Conservation (phyloP, 2,329 filamentous ascomycete species). For the Penicillium sp. region DNA sequence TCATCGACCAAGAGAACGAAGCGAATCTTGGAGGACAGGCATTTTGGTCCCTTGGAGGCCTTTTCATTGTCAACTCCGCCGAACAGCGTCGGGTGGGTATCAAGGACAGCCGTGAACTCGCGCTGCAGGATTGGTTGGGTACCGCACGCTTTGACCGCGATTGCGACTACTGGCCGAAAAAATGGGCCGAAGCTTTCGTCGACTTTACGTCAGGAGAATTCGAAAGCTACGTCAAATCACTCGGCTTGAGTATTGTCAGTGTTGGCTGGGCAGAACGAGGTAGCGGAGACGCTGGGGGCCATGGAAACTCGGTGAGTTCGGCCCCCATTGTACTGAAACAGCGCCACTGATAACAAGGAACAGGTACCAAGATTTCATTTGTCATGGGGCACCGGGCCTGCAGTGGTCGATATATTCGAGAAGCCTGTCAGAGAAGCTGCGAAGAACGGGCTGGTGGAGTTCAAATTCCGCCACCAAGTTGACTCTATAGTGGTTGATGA, state of each 20-base stretch:
- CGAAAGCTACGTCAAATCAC: constrained; percentile 1
- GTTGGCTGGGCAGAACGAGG: constrained; percentile 2
- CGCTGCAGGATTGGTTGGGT: constrained; percentile 1
- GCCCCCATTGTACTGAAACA: background rate
- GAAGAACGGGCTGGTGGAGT: background rate
- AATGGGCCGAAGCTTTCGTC: constrained; percentile 2
- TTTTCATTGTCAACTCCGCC: background rate
- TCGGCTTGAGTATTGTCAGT: background rate
- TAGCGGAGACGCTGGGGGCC: background rate
- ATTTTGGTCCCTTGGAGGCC: constrained; percentile 1
- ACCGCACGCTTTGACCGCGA: constrained; percentile 1
- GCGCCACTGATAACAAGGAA: background rate
- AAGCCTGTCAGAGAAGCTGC: constrained; percentile 2
- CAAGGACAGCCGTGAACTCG: constrained; percentile 1
- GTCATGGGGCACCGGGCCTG: constrained; percentile 1
- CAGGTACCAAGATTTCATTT: constrained; percentile 3
- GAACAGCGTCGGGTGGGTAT: background rate
- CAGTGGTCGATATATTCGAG: background rate
- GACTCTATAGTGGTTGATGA: constrained; percentile 1
- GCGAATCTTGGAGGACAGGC: constrained; percentile 1
- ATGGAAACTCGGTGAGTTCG: constrained; percentile 2
- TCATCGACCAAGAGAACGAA: constrained; percentile 3
- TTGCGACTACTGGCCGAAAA: constrained; percentile 4
- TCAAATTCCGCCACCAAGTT: constrained; percentile 2
- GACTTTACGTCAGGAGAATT: background rate